Conservation (phyloP, 2,329 filamentous ascomycete genomes). For the Colletotrichum neosansevieriae region DNA sequence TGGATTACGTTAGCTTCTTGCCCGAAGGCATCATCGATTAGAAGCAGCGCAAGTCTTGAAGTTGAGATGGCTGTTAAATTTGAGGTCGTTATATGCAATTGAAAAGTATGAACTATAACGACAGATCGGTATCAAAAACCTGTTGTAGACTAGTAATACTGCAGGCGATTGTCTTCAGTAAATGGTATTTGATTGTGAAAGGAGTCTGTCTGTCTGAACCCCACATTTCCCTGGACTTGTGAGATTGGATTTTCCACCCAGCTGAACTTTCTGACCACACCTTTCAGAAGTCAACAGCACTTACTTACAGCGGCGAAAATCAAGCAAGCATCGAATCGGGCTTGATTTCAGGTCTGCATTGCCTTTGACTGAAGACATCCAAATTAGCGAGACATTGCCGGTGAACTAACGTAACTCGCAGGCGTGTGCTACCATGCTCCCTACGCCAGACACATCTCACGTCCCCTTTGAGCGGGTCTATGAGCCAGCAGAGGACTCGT, state of each 20-base stretch:
- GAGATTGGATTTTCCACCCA: constrained; percentile 1
- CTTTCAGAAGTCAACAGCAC: too few relatives aligned
- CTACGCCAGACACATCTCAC: constrained; percentile 93
- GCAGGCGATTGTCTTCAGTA: too few relatives aligned
- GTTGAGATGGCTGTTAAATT: too few relatives aligned
- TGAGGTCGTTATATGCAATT: too few relatives aligned
- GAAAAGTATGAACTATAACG: too few relatives aligned
- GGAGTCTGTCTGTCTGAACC: neutral
- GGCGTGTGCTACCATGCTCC: constrained; percentile 73
- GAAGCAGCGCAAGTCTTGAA: neutral
- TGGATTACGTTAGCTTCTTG: constrained; percentile 76
- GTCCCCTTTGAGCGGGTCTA: constrained; percentile 91
- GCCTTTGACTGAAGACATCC: too few relatives aligned
- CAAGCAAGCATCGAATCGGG: neutral
- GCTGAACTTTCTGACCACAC: neutral
- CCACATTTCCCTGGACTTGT: constrained; percentile 25
- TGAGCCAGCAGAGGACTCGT: constrained; percentile 96
- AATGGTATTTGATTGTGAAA: too few relatives aligned
- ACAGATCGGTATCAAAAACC: too few relatives aligned
- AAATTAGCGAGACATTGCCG: neutral
- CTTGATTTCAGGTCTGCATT: neutral
- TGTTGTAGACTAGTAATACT: too few relatives aligned
- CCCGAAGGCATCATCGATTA: constrained; percentile 59
- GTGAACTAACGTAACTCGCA: constrained; percentile 8
- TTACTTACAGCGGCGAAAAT: too few relatives aligned